phyloP scores from a whole-genome alignment of 305 asterid species.

The Rubia balearica region DNA sequence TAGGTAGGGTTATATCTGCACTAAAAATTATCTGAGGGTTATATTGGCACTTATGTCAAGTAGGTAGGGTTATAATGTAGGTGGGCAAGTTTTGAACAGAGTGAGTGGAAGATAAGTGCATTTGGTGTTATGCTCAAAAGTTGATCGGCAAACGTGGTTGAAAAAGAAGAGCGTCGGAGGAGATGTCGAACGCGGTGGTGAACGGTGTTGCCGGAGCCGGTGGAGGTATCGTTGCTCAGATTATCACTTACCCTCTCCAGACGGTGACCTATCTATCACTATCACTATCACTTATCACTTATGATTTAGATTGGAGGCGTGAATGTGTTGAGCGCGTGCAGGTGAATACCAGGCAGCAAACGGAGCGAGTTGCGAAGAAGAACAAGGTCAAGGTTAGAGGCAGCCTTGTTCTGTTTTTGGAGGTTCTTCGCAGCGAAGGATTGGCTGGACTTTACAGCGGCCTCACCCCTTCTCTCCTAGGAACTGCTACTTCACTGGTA shows the following conservation, averaged over 20 bases:
- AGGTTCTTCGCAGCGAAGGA: constrained; percentile 51
- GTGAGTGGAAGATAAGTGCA: too few relatives aligned
- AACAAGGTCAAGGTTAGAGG: constrained; percentile 20
- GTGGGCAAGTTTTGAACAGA: too few relatives aligned
- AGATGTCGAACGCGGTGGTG: constrained; percentile 79
- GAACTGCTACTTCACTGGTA: constrained; percentile 91
- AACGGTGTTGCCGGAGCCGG: constrained; percentile 93
- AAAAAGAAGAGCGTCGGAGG: not conserved
- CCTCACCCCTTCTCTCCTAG: constrained; percentile 83
- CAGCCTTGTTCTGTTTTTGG: constrained; percentile 54
- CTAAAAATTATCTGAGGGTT: too few relatives aligned
- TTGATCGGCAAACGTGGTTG: not conserved
- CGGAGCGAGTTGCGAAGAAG: constrained; percentile 65
- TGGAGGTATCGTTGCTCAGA: constrained; percentile 86
- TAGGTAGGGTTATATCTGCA: too few relatives aligned
- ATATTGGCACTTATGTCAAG: too few relatives aligned
- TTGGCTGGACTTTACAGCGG: constrained; percentile 91
- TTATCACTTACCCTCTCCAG: constrained; percentile 81
- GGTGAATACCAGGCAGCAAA: constrained; percentile 95
- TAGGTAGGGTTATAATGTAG: too few relatives aligned
- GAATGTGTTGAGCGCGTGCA: constrained; percentile 17
- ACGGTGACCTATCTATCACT: constrained; percentile 32
- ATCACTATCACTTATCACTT: not conserved
- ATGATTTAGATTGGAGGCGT: not conserved
- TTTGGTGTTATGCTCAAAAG: too few relatives aligned